Percentiles rank a stretch among this genome's conserved stretches.
Conservation (phyloP, 2,329 filamentous ascomycete species). For the Pseudopithomyces chartarum region DNA sequence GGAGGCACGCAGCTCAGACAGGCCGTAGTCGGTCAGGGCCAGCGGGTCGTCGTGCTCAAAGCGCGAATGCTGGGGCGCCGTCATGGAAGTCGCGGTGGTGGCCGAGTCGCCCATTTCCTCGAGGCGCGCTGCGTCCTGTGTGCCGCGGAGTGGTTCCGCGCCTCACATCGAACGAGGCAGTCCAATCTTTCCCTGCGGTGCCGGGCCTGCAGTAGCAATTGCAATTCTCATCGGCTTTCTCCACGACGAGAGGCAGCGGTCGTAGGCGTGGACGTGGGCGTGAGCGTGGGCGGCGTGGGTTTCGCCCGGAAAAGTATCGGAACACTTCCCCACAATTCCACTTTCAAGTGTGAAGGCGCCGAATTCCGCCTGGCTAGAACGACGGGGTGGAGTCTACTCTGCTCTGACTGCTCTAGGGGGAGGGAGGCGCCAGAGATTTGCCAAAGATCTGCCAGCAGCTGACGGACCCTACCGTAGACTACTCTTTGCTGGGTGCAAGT, state of each 20-base stretch:
- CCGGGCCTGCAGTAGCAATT: background rate
- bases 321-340: constrained; percentile 3
- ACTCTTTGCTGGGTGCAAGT: constrained; percentile 10
- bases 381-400: too few relatives aligned
- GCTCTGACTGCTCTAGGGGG: too few relatives aligned
- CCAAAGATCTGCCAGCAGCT: background rate
- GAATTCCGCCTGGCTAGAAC: constrained; percentile 11
- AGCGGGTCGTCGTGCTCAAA: constrained; percentile 42
- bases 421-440: constrained; percentile 1
- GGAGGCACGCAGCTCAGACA: constrained; percentile 36
- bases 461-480: too few relatives aligned
- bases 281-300: background rate
- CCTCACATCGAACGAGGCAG: constrained; percentile 28
- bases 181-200: background rate
- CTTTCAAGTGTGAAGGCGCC: background rate
- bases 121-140: constrained; percentile 26
- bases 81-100: constrained; percentile 31
- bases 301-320: constrained; percentile 6
- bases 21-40: constrained; percentile 42
- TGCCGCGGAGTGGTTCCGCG: constrained; percentile 15
- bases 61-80: constrained; percentile 30
- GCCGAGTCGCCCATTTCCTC: constrained; percentile 33
- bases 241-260: background rate
- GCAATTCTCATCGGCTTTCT: background rate
- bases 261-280: too few relatives aligned